phyloP scores from a whole-genome alignment of 108 stramenopile genomes.

The Nitzschia putrida region DNA sequence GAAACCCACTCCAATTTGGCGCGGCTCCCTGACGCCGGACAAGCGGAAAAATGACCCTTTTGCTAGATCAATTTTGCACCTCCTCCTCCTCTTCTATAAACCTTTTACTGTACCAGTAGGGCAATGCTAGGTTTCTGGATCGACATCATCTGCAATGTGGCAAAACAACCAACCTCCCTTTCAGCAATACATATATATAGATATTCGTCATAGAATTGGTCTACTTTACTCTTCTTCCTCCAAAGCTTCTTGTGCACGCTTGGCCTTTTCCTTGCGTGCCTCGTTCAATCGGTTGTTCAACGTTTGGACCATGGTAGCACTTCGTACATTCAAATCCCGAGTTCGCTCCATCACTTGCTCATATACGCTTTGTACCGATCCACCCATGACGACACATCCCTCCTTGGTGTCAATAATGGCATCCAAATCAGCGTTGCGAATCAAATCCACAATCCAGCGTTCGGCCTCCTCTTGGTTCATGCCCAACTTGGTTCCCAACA shows the following conservation, averaged over 20 bases:
- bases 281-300: conserved; percentile 67
- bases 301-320: conserved; percentile 68
- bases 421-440: conserved; percentile 90
- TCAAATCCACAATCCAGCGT: conserved; percentile 98
- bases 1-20: too few relatives aligned
- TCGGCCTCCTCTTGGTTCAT: conserved; percentile 94
- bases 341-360: conserved; percentile 97
- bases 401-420: conserved; percentile 96
- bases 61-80: too few relatives aligned
- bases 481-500: conserved; percentile 92
- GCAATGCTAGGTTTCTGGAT: too few relatives aligned
- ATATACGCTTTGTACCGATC: conserved; percentile 70
- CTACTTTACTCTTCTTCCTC: conserved; percentile 37
- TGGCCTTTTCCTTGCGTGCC: conserved; percentile 63
- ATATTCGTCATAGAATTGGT: background rate
- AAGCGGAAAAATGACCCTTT: too few relatives aligned
- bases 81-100: too few relatives aligned
- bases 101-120: too few relatives aligned
- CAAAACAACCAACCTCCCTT: too few relatives aligned
- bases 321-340: conserved; percentile 87
- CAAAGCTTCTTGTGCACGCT: conserved; percentile 49
- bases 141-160: too few relatives aligned
- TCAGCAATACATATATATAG: too few relatives aligned
- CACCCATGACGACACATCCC: conserved; percentile 95
- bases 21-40: too few relatives aligned